A percentile compares a stretch with the other conserved stretches of the same genome.
Evolutionary conservation across 1,284 basidiomycete genomes (phyloP).

Genomic region (Cerioporus squamosus): DNA sequence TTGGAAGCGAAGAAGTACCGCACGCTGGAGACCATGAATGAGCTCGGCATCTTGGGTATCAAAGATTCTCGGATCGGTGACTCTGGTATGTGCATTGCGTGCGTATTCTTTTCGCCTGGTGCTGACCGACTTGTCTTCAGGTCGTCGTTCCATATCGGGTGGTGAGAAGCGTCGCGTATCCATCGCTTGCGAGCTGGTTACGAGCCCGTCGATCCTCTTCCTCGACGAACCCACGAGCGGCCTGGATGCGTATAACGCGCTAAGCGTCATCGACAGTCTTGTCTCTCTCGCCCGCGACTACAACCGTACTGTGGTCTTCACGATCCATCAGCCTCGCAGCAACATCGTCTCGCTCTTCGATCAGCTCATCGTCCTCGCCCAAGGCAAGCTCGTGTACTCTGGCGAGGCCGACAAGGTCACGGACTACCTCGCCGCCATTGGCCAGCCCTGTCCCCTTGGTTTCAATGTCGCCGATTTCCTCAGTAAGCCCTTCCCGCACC

Average conservation of each 20-base stretch:
- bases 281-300: conserved; percentile 86
- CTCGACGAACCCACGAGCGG: conserved; percentile 97
- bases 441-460: conserved; percentile 88
- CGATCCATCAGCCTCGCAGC: conserved; percentile 97
- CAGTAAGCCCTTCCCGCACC: conserved; percentile 58
- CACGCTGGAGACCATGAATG: conserved; percentile 95
- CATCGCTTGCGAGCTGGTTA: conserved; percentile 98
- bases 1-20: conserved; percentile 92
- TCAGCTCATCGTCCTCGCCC: conserved; percentile 85
- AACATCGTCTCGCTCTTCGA: conserved; percentile 98
- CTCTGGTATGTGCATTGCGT: conserved; percentile 54
- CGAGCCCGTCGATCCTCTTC: conserved; percentile 93
- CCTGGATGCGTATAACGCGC: conserved; percentile 94
- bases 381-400: conserved; percentile 84
- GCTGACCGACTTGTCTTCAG: conserved; percentile 40
- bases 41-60: conserved; percentile 92
- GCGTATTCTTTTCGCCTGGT: neutral
- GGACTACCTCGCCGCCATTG: conserved; percentile 81
- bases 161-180: conserved; percentile 96
- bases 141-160: conserved; percentile 87
- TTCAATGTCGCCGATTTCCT: conserved; percentile 97
- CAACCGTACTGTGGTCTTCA: conserved; percentile 96
- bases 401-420: conserved; percentile 79
- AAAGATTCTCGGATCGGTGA: conserved; percentile 91
- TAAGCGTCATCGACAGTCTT: conserved; percentile 91